Evolutionary conservation across 1,284 basidiomycete genomes (phyloP).

Genomic region (Phellinidium pouzarii): DNA sequence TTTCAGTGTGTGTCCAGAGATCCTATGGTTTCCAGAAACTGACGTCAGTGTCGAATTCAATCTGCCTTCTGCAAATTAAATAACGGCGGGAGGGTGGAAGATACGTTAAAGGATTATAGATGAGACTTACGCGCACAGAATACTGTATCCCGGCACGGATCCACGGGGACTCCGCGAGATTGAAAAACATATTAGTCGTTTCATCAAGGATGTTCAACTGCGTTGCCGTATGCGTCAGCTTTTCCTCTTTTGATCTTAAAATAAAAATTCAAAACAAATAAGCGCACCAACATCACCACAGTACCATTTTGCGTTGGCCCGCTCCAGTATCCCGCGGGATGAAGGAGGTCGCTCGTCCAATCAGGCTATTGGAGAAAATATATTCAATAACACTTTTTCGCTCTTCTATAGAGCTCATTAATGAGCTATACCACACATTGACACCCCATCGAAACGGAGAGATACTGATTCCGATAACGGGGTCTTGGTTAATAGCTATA

Average conservation of each 20-base stretch:
- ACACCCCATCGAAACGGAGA: conserved; percentile 64
- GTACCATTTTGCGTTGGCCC: conserved; percentile 44
- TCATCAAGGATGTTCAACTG: conserved; percentile 48
- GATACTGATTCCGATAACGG: conserved; percentile 51
- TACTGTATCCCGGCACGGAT: conserved; percentile 60
- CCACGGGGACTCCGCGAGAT: conserved; percentile 63
- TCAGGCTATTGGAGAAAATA: conserved; percentile 26
- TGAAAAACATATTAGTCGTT: conserved; percentile 53
- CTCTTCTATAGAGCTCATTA: too few species aligned
- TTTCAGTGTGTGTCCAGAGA: conserved; percentile 61
- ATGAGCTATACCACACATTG: too few species aligned
- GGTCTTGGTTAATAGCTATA: conserved; percentile 63
- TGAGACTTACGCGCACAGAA: conserved; percentile 42
- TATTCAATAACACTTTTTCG: too few species aligned
- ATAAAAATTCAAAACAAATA: too few species aligned
- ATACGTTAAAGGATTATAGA: not conserved
- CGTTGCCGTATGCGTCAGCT: conserved; percentile 4
- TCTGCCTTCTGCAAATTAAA: not conserved
- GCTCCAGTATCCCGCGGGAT: conserved; percentile 50
- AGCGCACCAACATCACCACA: conserved; percentile 46
- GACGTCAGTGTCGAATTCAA: too few species aligned
- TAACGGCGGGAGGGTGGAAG: too few species aligned
- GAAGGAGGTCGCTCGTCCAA: conserved; percentile 38
- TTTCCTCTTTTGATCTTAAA: too few species aligned
- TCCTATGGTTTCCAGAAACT: conserved; percentile 35